A percentile compares a stretch with the other conserved stretches of the same genome.
These are phyloP conservation scores for Sicyos baderoa DNA, from an alignment of 306 rosid genomes.

Conservation along the genomic window DNA sequence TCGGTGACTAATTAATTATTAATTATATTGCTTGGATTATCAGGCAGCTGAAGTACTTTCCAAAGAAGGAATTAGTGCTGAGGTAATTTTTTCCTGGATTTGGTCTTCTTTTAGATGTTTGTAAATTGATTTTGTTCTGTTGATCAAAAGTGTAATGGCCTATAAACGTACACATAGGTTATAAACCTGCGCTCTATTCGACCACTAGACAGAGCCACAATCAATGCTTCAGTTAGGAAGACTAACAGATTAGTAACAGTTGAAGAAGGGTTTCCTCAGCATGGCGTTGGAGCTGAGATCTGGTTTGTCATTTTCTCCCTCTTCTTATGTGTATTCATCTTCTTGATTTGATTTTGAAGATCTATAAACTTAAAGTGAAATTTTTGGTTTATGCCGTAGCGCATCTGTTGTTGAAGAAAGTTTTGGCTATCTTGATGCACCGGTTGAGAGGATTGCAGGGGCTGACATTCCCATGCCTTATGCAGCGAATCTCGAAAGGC, in stretches of 20 bases:
- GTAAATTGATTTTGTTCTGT: slow-evolving; percentile 4
- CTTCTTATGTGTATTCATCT: slow-evolving; percentile 13
- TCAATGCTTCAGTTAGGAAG: slow-evolving; percentile 88
- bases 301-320: slow-evolving; percentile 43
- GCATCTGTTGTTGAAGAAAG: slow-evolving; percentile 90
- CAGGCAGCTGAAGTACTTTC: slow-evolving; percentile 91
- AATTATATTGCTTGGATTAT: slow-evolving; percentile 23
- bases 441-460: slow-evolving; percentile 86
- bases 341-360: slow-evolving; percentile 17
- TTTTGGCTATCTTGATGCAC: slow-evolving; percentile 95
- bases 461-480: slow-evolving; percentile 99
- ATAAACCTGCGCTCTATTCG: slow-evolving; percentile 90
- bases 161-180: slow-evolving; percentile 36
- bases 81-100: slow-evolving; percentile 40
- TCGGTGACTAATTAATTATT: slow-evolving; percentile 19
- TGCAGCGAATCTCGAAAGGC: slow-evolving; percentile 88
- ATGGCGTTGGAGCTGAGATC: slow-evolving; percentile 97
- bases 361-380: background rate
- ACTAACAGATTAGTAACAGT: slow-evolving; percentile 87
- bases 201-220: slow-evolving; percentile 83
- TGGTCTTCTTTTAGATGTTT: background rate
- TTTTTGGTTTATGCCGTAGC: slow-evolving; percentile 39
- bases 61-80: slow-evolving; percentile 92
- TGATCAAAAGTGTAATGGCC: slow-evolving; percentile 18
- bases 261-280: slow-evolving; percentile 99